Evolutionary conservation across 2,329 filamentous ascomycete genomes (phyloP).

Genomic region (Fusarium pseudonygamai): DNA sequence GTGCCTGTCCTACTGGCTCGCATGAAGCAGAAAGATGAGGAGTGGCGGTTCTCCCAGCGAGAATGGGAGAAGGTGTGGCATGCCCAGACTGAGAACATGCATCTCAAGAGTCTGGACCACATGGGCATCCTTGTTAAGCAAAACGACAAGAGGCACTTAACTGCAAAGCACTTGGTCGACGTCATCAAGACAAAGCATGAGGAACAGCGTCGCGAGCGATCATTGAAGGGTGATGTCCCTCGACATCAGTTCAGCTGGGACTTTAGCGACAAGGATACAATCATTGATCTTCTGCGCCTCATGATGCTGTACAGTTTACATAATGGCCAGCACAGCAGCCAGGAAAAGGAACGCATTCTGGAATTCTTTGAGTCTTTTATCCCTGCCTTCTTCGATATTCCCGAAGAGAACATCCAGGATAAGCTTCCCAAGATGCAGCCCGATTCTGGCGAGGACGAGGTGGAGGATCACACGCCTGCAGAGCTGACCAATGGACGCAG

Average conservation of each 20-base stretch:
- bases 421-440: slow-evolving; percentile 75
- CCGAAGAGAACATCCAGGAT: slow-evolving; percentile 74
- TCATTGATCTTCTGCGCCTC: slow-evolving; percentile 69
- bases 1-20: slow-evolving; percentile 88
- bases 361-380: slow-evolving; percentile 82
- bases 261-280: slow-evolving; percentile 76
- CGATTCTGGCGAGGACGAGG: slow-evolving; percentile 78
- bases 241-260: slow-evolving; percentile 80
- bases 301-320: slow-evolving; percentile 73
- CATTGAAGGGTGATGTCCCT: slow-evolving; percentile 67
- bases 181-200: slow-evolving; percentile 94
- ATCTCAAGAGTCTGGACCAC: slow-evolving; percentile 95
- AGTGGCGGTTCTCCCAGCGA: slow-evolving; percentile 95
- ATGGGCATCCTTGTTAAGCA: slow-evolving; percentile 92
- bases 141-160: slow-evolving; percentile 89
- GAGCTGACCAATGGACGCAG: slow-evolving; percentile 75
- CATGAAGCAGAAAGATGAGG: slow-evolving; percentile 95
- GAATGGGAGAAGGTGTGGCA: slow-evolving; percentile 99
- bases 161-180: slow-evolving; percentile 88
- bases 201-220: slow-evolving; percentile 81
- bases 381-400: slow-evolving; percentile 78
- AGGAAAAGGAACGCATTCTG: slow-evolving; percentile 77
- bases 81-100: slow-evolving; percentile 91
- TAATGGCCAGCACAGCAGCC: slow-evolving; percentile 74
- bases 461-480: slow-evolving; percentile 76